Percentiles rank a stretch among this genome's conserved stretches.
Evolutionary conservation across 345 rosid species (phyloP).

Genomic region (Sonneratia caseolaris): DNA sequence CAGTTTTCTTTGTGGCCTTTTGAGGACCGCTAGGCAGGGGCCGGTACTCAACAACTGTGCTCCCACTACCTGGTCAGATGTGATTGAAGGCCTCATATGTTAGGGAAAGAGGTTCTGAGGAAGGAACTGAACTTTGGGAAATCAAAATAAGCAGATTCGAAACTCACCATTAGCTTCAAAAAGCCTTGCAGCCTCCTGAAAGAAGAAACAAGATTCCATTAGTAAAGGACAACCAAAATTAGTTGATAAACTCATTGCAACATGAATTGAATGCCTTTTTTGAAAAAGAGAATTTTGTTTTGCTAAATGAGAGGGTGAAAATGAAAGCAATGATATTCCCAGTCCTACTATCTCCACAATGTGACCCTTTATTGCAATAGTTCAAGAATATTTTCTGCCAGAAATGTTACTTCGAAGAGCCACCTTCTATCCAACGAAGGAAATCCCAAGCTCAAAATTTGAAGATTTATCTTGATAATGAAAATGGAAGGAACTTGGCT

Average conservation of each 20-base stretch:
- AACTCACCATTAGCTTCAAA: conserved; percentile 23
- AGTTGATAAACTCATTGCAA: background rate
- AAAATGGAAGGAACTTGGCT: background rate
- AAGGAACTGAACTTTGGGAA: background rate
- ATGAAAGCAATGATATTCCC: background rate
- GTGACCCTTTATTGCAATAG: background rate
- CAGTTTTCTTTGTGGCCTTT: conserved; percentile 8
- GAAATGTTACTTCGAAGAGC: background rate
- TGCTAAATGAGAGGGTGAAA: background rate
- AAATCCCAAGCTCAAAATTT: background rate
- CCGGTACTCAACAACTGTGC: conserved; percentile 19
- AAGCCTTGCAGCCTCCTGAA: conserved; percentile 27
- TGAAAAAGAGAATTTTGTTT: background rate
- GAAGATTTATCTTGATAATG: background rate
- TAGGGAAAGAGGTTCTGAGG: background rate
- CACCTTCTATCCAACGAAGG: background rate
- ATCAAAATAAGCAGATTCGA: background rate
- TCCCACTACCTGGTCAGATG: conserved; percentile 15
- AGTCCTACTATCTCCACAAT: background rate
- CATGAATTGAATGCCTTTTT: background rate
- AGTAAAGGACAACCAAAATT: conserved; percentile 3
- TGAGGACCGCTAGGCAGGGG: conserved; percentile 23
- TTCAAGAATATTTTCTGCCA: background rate
- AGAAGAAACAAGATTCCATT: background rate
- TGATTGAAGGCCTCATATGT: background rate